Conservation (phyloP, 352 stramenopile genomes). For the Phytophthora nicotianae region DNA sequence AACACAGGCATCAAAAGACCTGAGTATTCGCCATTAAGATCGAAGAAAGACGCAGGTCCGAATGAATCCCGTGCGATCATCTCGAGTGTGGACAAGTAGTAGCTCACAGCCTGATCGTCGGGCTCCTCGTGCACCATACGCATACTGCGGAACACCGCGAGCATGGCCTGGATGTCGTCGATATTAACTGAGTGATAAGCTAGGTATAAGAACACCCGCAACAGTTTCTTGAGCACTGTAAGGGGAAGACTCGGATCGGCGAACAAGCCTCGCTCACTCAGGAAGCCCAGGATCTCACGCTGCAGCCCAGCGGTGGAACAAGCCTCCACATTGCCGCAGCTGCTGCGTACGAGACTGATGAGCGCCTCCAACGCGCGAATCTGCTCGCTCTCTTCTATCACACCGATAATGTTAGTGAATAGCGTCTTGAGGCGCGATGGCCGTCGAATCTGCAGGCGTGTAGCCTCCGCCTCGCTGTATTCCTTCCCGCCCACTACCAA, state of each 20-base stretch:
- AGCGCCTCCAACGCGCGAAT: conserved; percentile 69
- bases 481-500: conserved; percentile 64
- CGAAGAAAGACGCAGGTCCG: conserved; percentile 82
- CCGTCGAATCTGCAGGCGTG: conserved; percentile 69
- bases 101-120: conserved; percentile 74
- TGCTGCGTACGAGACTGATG: conserved; percentile 79
- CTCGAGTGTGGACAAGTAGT: conserved; percentile 82
- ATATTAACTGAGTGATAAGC: conserved; percentile 79
- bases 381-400: conserved; percentile 71
- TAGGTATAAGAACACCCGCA: conserved; percentile 79
- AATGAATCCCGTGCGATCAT: conserved; percentile 88
- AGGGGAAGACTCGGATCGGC: conserved; percentile 58
- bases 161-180: conserved; percentile 84
- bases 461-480: conserved; percentile 62
- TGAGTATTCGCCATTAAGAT: conserved; percentile 80
- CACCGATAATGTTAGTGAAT: conserved; percentile 70
- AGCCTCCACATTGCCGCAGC: conserved; percentile 77
- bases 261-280: conserved; percentile 74
- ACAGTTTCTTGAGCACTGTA: conserved; percentile 77
- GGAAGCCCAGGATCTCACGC: conserved; percentile 71
- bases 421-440: conserved; percentile 62
- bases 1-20: conserved; percentile 71
- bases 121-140: conserved; percentile 72
- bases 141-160: conserved; percentile 74
- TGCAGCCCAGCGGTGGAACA: conserved; percentile 75